A percentile compares a stretch with the other conserved stretches of the same genome.
phyloP scores from a whole-genome alignment of 192 early-diverging fungal species.

The Mortierella alpina region DNA sequence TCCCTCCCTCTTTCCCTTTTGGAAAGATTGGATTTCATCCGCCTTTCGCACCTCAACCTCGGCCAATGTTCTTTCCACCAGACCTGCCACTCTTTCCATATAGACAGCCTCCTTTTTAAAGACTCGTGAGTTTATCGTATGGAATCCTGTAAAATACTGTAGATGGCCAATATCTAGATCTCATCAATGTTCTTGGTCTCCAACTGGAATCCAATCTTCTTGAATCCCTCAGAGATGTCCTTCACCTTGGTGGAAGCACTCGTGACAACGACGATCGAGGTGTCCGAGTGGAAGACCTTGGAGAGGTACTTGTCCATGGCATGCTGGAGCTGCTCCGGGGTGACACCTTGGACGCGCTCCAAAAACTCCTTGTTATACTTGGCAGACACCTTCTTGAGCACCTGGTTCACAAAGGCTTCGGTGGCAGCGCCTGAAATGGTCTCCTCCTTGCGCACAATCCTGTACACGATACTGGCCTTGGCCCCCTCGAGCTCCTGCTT shows the following conservation, averaged over 20 bases:
- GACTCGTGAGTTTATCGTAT: too few relatives aligned
- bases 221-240: slow-evolving; percentile 64
- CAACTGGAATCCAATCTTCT: slow-evolving; percentile 58
- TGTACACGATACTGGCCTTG: slow-evolving; percentile 67
- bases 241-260: slow-evolving; percentile 62
- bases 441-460: slow-evolving; percentile 59
- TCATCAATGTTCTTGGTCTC: slow-evolving; percentile 60
- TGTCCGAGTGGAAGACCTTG: slow-evolving; percentile 60
- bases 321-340: slow-evolving; percentile 57
- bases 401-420: slow-evolving; percentile 62
- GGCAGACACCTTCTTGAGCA: slow-evolving; percentile 61
- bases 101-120: not conserved
- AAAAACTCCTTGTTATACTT: slow-evolving; percentile 63
- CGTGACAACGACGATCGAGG: slow-evolving; percentile 63
- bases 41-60: not conserved
- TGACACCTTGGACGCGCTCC: slow-evolving; percentile 59
- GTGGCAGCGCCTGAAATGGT: slow-evolving; percentile 53
- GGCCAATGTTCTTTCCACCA: slow-evolving; percentile 28
- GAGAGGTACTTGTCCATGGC: slow-evolving; percentile 63
- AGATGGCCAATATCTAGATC: slow-evolving; percentile 24
- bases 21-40: not conserved
- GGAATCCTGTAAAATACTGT: not conserved
- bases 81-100: slow-evolving; percentile 30
- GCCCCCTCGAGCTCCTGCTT: slow-evolving; percentile 63
- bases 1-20: too few relatives aligned